These are phyloP conservation scores for Zea mays DNA, from an alignment of 176 grass and related monocot species.

Conservation along the genomic window DNA sequence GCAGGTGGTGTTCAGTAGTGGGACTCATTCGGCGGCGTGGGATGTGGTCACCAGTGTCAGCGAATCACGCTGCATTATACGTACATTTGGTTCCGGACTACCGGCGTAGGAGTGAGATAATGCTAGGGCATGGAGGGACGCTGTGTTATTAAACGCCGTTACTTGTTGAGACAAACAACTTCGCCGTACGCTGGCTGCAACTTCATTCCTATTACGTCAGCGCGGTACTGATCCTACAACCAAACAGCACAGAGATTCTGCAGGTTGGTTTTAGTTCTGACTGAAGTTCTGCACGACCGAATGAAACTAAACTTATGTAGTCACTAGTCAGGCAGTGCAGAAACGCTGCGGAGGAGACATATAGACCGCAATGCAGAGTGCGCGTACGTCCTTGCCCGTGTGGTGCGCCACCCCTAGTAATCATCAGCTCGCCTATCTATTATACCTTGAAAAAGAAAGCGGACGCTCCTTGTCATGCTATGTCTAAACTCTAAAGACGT, in stretches of 20 bases:
- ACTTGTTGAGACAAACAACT: neutral
- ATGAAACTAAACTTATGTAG: neutral
- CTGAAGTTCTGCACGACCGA: constrained; percentile 8
- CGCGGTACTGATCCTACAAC: neutral
- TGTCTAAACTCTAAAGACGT: neutral
- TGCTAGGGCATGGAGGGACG: too few species aligned
- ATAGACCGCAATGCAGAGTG: too few species aligned
- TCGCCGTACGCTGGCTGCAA: too few species aligned
- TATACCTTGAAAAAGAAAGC: neutral
- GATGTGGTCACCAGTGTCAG: neutral
- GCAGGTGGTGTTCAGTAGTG: too few species aligned
- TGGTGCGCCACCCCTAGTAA: too few species aligned
- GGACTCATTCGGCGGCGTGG: neutral
- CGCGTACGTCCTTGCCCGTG: too few species aligned
- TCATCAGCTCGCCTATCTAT: neutral
- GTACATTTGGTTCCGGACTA: too few species aligned
- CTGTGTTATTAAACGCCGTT: too few species aligned
- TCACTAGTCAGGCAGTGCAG: neutral
- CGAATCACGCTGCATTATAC: too few species aligned
- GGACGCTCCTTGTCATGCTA: constrained; percentile 7
- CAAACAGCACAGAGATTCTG: neutral
- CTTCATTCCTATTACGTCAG: neutral
- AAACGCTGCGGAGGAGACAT: neutral
- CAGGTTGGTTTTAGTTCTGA: constrained; percentile 6
- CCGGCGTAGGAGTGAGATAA: too few species aligned